These are phyloP conservation scores for Pseudocercospora macadamiae DNA, from an alignment of 2,329 filamentous ascomycete species.

Conservation along the genomic window DNA sequence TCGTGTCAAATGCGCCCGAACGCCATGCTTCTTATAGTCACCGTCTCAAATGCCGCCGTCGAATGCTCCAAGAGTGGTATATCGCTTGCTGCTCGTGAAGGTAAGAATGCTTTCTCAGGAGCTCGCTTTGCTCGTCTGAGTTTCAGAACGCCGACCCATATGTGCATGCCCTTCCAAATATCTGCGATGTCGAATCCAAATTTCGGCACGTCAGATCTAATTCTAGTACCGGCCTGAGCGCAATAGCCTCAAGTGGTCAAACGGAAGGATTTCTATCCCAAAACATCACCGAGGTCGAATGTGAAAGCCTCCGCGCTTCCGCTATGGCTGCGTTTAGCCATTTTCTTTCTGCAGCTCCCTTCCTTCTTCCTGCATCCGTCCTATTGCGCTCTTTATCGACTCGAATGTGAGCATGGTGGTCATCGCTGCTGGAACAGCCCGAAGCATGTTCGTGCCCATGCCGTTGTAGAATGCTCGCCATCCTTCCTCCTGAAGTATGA, in stretches of 20 bases:
- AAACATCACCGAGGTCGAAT: neutral
- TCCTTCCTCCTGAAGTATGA: slow-evolving; percentile 86
- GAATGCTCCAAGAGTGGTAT: slow-evolving; percentile 17
- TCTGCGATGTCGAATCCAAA: neutral
- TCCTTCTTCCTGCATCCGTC: slow-evolving; percentile 58
- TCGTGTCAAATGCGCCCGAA: slow-evolving; percentile 10
- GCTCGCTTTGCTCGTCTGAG: slow-evolving; percentile 4
- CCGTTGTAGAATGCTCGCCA: slow-evolving; percentile 97
- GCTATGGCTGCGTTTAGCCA: no score
- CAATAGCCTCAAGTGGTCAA: no score
- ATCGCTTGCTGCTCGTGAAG: slow-evolving; percentile 15
- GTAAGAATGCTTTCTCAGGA: slow-evolving; percentile 8
- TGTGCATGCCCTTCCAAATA: slow-evolving; percentile 8
- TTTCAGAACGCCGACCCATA: slow-evolving; percentile 16
- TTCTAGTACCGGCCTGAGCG: no score
- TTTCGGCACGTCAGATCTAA: no score
- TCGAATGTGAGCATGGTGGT: slow-evolving; percentile 98
- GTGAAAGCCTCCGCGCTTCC: neutral
- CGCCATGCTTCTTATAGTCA: slow-evolving; percentile 14
- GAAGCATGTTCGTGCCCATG: slow-evolving; percentile 96
- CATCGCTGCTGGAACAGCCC: slow-evolving; percentile 90
- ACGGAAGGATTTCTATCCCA: neutral
- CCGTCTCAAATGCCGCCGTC: slow-evolving; percentile 12
- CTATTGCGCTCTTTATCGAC: slow-evolving; percentile 63
- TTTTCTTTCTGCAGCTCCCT: slow-evolving; percentile 28